A percentile compares a stretch with the other conserved stretches of the same genome.
Conservation (phyloP, 169 alveolate species). For the Perkinsus olseni region DNA sequence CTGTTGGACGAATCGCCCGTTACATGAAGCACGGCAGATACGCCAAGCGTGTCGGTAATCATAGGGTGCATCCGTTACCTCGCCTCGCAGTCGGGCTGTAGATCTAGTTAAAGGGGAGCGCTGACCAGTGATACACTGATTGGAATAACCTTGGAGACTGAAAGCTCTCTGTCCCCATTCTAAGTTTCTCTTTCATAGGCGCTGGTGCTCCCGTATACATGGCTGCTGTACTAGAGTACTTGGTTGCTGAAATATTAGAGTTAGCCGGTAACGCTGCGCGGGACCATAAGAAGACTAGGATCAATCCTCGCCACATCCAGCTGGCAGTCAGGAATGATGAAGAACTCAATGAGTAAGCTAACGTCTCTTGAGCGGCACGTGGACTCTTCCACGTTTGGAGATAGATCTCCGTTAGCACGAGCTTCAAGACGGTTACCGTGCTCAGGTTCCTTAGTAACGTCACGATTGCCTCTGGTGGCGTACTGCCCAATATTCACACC, state of each 20-base stretch:
- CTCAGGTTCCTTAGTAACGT: conserved; percentile 70
- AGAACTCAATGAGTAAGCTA: conserved; percentile 77
- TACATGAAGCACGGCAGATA: conserved; percentile 92
- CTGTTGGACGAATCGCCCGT: conserved; percentile 97
- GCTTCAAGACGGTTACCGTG: too few relatives aligned
- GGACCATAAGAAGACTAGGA: conserved; percentile 94
- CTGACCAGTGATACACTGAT: too few relatives aligned
- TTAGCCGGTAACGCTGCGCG: conserved; percentile 97
- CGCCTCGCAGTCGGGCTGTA: too few relatives aligned
- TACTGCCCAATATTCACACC: conserved; percentile 72
- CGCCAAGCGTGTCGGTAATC: conserved; percentile 86
- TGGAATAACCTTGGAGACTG: neutral
- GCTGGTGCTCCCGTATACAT: conserved; percentile 97
- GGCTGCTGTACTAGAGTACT: conserved; percentile 96
- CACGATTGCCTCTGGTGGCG: conserved; percentile 80
- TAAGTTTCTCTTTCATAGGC: conserved; percentile 39
- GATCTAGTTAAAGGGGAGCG: too few relatives aligned
- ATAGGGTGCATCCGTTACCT: neutral
- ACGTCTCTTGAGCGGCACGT: too few relatives aligned
- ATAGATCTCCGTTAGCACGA: too few relatives aligned
- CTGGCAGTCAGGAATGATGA: conserved; percentile 94
- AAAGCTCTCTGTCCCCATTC: too few relatives aligned
- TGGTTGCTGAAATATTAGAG: conserved; percentile 96
- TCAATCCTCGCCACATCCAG: conserved; percentile 97
- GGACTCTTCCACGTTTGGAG: too few relatives aligned